These are phyloP conservation scores for Saccharomycopsis sp. DNA, from an alignment of 805 yeast species.

Conservation along the genomic window DNA sequence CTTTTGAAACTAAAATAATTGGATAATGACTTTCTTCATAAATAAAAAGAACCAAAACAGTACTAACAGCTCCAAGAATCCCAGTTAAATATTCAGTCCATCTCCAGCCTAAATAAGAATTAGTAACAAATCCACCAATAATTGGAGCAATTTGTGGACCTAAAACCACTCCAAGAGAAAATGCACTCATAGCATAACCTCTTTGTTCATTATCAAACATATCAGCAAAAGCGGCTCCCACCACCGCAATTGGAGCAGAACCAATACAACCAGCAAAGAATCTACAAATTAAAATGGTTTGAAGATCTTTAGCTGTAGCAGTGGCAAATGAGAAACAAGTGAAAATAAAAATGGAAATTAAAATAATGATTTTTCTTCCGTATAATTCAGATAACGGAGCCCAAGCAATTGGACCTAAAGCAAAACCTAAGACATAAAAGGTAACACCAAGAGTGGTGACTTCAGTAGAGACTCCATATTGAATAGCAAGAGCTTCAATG, in stretches of 20 bases:
- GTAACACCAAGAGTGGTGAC: constrained; percentile 73
- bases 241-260: constrained; percentile 77
- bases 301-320: constrained; percentile 71
- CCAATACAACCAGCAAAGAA: constrained; percentile 76
- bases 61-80: constrained; percentile 39
- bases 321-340: constrained; percentile 57
- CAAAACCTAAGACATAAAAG: constrained; percentile 84
- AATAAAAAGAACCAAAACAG: constrained; percentile 32
- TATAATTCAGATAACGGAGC: constrained; percentile 75
- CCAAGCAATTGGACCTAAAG: constrained; percentile 85
- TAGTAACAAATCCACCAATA: constrained; percentile 58
- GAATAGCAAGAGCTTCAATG: constrained; percentile 33
- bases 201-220: constrained; percentile 54
- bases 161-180: constrained; percentile 60
- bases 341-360: constrained; percentile 47
- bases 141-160: constrained; percentile 84
- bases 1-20: constrained; percentile 50
- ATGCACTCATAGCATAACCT: constrained; percentile 69
- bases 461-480: constrained; percentile 51
- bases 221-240: constrained; percentile 82
- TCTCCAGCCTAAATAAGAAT: constrained; percentile 63
- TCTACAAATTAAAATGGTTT: constrained; percentile 66
- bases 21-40: constrained; percentile 67
- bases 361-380: constrained; percentile 56
- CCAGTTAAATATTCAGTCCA: constrained; percentile 72